Evolutionary conservation across 1,284 basidiomycete genomes (phyloP), one percentile per base, ranked within the genome.

Genomic region (Pholiota adiposa): DNA sequence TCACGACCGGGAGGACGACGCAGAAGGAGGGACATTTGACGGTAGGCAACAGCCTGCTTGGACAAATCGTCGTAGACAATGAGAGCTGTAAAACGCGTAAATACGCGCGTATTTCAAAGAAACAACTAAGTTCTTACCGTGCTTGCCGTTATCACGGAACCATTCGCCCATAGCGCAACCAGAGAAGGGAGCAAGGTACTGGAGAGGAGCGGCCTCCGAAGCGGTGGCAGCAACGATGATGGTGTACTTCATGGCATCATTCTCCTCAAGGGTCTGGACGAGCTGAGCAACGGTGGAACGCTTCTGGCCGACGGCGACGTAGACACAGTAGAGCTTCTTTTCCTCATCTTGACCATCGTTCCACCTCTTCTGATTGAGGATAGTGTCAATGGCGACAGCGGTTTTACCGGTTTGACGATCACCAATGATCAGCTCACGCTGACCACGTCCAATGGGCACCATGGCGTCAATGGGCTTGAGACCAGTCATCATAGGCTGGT

Each of bases 401-500:
- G 95, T 97, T 85, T 99, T 99, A 70, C 97, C 97, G 67, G 97
- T 99, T 79, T 99, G 97, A 92, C 97, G 96, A 78, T 99, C 97
- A 90, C 97, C 97, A 73, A 99, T 99, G 80, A 98, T 98, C 64
- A 99, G 87, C 83, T 99, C 97, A 94, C 97, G 96, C 84, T 99
- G 97, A 69, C 97, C 97, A 92, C 97, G 97, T 76, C 97, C 97
- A 77, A 99, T 98, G 74, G 97, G 97, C 70, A 99, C 97, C 94
- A 98, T 97, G 79, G 97, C 96, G 80, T 99, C 97, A 80, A 99
- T 97, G 75, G 97, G 95, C 87, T 99, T 99, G 77, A 99, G 90
- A 86, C 97, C 97, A 67, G 97, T 99, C 92, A 97, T 95, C 97
- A 99, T 99, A 73, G 97, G 96, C 87, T 99, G 93, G 88, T 97